Evolutionary conservation across 2,329 filamentous ascomycete genomes (phyloP), one percentile per base, ranked within the genome.

Genomic region (Ceratocystis ficicola): DNA sequence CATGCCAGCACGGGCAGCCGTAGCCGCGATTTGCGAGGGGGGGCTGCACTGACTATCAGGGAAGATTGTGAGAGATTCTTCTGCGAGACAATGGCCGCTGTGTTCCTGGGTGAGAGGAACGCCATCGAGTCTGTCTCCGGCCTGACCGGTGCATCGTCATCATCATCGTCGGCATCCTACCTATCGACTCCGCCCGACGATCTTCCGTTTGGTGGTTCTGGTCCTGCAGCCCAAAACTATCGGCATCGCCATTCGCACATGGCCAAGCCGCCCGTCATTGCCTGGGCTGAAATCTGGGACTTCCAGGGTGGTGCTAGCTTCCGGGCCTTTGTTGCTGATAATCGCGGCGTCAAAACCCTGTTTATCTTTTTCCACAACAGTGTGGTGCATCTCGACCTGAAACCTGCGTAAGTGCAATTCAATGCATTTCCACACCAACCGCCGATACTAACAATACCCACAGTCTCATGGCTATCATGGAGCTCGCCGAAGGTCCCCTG

Each of bases 31-130:
- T 80, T 83, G 75, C 83, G 82, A 87, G 88, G 88, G 89, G 91
- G 91, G 90, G 91, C 91, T 87, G 86, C 90, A 88, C 86, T 89
- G 79, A 86, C 87, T 81, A 95, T 96, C 83, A 91, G 88, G 89
- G 91, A 88, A 91, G 91, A 96, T 90, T 95, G 92, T 96, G 92
- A 96, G 91, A 96, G 92, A 83, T 93, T 96, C 87, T 95, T 96
- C 85, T 96, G 92, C 81, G 90, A 93, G 87, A 87, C 86, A 83
- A 89, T 96, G 86, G 88, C 85, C 80, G 81, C 86, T 81, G 88
- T 89, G 81, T 96, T 96, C 86, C 89, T 88, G 83, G 92, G 90
- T 95, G 91, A 95, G 90, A 86, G 87, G 88, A 86, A 86, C 79
- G 77, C 80, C 82, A 83, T 78, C 76, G 79, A 80, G 81, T 82